phyloP scores from a whole-genome alignment of 495 filamentous ascomycete species.

The Aspergillus heteromorphus region DNA sequence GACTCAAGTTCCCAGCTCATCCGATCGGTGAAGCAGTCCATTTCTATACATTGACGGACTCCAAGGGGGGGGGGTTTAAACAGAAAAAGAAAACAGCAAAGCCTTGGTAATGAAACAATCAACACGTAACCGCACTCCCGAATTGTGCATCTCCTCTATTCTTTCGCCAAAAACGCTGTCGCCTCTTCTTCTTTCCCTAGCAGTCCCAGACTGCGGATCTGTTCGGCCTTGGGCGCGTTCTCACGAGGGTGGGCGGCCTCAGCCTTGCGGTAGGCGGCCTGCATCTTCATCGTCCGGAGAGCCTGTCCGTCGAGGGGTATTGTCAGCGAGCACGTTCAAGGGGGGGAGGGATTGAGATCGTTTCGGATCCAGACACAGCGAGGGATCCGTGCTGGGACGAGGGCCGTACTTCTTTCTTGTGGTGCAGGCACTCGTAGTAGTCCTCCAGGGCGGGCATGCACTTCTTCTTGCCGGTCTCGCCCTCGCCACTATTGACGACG shows the following conservation, averaged over 20 bases:
- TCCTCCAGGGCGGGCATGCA: conserved; percentile 87
- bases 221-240: conserved; percentile 64
- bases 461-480: conserved; percentile 81
- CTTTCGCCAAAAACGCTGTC: conserved; percentile 51
- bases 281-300: conserved; percentile 69
- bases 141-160: conserved; percentile 13
- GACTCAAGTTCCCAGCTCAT: not conserved
- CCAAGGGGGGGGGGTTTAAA: conserved; percentile 14
- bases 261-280: conserved; percentile 81
- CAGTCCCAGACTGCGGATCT: conserved; percentile 79
- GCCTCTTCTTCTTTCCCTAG: conserved; percentile 78
- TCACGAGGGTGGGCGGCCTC: conserved; percentile 72
- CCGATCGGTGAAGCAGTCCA: conserved; percentile 13
- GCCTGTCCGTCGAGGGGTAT: conserved; percentile 45
- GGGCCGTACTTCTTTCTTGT: conserved; percentile 84
- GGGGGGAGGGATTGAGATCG: too few species aligned
- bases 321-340: conserved; percentile 1
- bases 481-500: conserved; percentile 69
- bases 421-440: conserved; percentile 97
- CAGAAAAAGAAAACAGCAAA: conserved; percentile 16
- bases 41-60: conserved; percentile 41
- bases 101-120: conserved; percentile 25
- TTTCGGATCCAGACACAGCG: not conserved
- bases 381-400: not conserved
- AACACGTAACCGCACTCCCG: conserved; percentile 22